Conservation (phyloP, 208 protist species). For the Crithidia bombi region DNA sequence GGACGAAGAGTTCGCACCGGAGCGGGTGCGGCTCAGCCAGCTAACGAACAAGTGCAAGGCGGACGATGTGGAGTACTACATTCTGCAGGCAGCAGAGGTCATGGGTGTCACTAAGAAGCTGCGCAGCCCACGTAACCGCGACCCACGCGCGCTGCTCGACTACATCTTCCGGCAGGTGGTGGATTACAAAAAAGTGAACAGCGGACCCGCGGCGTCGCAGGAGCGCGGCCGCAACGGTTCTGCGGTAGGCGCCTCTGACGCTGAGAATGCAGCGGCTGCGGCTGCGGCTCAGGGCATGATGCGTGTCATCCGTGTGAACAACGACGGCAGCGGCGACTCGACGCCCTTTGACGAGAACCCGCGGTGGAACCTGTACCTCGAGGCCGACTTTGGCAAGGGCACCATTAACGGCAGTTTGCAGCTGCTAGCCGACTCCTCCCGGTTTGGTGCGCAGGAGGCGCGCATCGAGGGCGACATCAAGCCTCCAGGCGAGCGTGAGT, state of each 20-base stretch:
- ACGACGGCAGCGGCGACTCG: slow-evolving; percentile 49
- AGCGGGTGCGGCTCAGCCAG: slow-evolving; percentile 93
- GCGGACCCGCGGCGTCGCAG: slow-evolving; percentile 18
- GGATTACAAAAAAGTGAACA: slow-evolving; percentile 91
- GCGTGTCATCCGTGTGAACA: slow-evolving; percentile 80
- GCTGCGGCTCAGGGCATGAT: slow-evolving; percentile 74
- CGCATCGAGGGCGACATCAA: slow-evolving; percentile 84
- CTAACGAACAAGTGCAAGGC: slow-evolving; percentile 96
- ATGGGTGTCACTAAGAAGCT: slow-evolving; percentile 94
- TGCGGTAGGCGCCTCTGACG: background rate
- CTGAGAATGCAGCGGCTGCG: slow-evolving; percentile 28
- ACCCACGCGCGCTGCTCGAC: slow-evolving; percentile 91
- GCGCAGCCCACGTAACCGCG: slow-evolving; percentile 86
- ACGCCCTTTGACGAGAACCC: slow-evolving; percentile 89
- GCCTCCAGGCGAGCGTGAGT: slow-evolving; percentile 76
- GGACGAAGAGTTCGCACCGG: slow-evolving; percentile 96
- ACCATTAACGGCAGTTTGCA: slow-evolving; percentile 75
- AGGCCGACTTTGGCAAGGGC: slow-evolving; percentile 72
- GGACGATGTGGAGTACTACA: slow-evolving; percentile 94
- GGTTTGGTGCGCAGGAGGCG: slow-evolving; percentile 76
- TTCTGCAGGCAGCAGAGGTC: slow-evolving; percentile 93
- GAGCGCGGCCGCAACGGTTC: slow-evolving; percentile 5
- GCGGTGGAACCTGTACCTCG: slow-evolving; percentile 70
- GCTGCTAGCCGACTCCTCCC: slow-evolving; percentile 59
- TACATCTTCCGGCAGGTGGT: slow-evolving; percentile 94